Base-by-base conservation (phyloP, 305 asterid genomes). In the Petunia hybrid region DNA sequence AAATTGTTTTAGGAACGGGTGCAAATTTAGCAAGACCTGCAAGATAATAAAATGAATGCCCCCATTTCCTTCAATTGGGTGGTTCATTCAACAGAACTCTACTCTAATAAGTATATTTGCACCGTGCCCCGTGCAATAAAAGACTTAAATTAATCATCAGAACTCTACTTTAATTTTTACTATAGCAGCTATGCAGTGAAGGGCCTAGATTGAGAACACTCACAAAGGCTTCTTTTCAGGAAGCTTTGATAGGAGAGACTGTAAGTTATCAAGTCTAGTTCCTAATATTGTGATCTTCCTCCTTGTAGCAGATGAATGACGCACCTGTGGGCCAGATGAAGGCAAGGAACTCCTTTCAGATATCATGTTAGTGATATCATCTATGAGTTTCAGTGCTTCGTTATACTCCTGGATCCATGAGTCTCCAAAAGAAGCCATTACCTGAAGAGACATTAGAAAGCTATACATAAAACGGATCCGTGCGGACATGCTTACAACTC, bases 321-420 rank as follows among this genome's bases (percentile, higher is more conserved):
- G 91, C 7, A 92, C 92, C 81, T 92, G 98, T 59, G 97, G 90
- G 56, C 98, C 98, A 57, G 94, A 84, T 14, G 89, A 80, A 1
- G 97, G 93, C 83, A 91, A 46, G 0, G 96, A 90, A 83, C 85
- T 91, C 87, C 94, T 91, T 86, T 93, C 98, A 41, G 97, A 92
- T 82, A 96, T 94, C 99, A 96, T 96, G 87, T 68, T 85, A 73
- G 84, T 93, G 83, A 96, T 92, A 82, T 94, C 98, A 51, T 96
- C 98, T 5, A 97, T 92, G 83, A 96, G 96, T 86, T 83, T 89
- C 78, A 88, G 92, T 56, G 98, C 97, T 87, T 94, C 99, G 78
- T 93, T 94, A 85, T 94, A 96, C 87, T 96, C 99, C 93, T 91
- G 92, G 56, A 92, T 95, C 99, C 99, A 96, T 2, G 94, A 78